A percentile compares a stretch with the other conserved stretches of the same genome.
Evolutionary conservation across 495 filamentous ascomycete genomes (phyloP).

Genomic region (Clohesyomyces aquaticus): DNA sequence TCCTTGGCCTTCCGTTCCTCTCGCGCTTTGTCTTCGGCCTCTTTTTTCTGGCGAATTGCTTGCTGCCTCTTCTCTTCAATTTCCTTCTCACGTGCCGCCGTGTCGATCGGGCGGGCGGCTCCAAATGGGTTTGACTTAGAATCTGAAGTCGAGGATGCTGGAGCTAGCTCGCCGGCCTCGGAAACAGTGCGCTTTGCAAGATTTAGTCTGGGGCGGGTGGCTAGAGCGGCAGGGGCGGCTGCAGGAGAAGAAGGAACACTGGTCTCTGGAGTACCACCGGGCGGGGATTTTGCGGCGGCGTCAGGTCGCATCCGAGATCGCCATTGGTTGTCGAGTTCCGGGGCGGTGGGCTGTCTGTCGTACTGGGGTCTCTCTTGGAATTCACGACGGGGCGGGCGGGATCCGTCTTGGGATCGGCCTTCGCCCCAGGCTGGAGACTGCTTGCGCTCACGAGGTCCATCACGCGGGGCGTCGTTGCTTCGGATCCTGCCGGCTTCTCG

Average conservation of each 20-base stretch:
- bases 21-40: slow-evolving; percentile 83
- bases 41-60: slow-evolving; percentile 77
- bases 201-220: slow-evolving; percentile 75
- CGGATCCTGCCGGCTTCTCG: slow-evolving; percentile 72
- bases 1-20: slow-evolving; percentile 70
- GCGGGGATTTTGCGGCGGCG: slow-evolving; percentile 51
- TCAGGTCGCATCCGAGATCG: slow-evolving; percentile 82
- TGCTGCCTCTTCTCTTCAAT: slow-evolving; percentile 84
- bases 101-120: slow-evolving; percentile 86
- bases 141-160: slow-evolving; percentile 59
- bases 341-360: slow-evolving; percentile 77
- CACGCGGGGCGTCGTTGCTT: slow-evolving; percentile 59
- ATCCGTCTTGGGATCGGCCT: slow-evolving; percentile 76
- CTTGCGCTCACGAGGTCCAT: slow-evolving; percentile 60
- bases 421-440: slow-evolving; percentile 86
- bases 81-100: slow-evolving; percentile 80
- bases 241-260: slow-evolving; percentile 69
- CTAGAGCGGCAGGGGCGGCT: slow-evolving; percentile 55
- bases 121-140: slow-evolving; percentile 91
- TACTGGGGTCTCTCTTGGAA: slow-evolving; percentile 65
- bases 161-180: slow-evolving; percentile 62
- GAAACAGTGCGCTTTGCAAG: slow-evolving; percentile 86
- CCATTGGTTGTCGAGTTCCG: slow-evolving; percentile 87
- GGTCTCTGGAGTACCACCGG: slow-evolving; percentile 63
- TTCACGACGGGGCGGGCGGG: slow-evolving; percentile 78